These are phyloP conservation scores for Cladosporium sp. DNA, from an alignment of 2,329 filamentous ascomycete genomes.

Conservation along the genomic window DNA sequence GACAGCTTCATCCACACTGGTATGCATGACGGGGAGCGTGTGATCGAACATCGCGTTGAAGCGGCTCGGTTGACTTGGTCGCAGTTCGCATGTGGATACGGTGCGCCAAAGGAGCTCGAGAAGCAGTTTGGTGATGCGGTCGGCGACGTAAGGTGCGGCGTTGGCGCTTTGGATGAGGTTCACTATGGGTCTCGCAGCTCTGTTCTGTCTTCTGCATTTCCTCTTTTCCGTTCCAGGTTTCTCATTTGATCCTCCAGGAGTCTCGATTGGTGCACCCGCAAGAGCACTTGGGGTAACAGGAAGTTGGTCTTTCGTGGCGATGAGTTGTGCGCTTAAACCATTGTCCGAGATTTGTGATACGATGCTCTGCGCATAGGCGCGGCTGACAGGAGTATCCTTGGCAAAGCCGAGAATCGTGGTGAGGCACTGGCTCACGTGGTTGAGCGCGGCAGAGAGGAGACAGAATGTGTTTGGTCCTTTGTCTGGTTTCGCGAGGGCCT, in stretches of 20 bases:
- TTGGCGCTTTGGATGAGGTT: background rate
- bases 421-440: background rate
- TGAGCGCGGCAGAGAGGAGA: background rate
- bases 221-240: background rate
- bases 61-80: constrained; percentile 14
- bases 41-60: background rate
- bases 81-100: constrained; percentile 27
- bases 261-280: background rate
- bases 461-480: background rate
- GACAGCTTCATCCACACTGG: constrained; percentile 27
- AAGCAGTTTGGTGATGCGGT: constrained; percentile 26
- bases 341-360: too few species aligned
- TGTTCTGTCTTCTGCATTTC: background rate
- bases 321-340: background rate
- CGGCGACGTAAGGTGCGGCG: constrained; percentile 22
- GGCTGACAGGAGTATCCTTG: background rate
- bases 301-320: background rate
- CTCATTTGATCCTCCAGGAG: background rate
- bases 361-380: background rate
- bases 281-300: background rate
- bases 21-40: constrained; percentile 6
- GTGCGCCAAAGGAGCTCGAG: constrained; percentile 26
- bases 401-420: background rate
- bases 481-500: background rate
- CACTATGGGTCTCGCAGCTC: background rate